Evolutionary conservation across 495 filamentous ascomycete genomes (phyloP), one percentile per base, ranked within the genome.

Genomic region (Lophium mytilinum): DNA sequence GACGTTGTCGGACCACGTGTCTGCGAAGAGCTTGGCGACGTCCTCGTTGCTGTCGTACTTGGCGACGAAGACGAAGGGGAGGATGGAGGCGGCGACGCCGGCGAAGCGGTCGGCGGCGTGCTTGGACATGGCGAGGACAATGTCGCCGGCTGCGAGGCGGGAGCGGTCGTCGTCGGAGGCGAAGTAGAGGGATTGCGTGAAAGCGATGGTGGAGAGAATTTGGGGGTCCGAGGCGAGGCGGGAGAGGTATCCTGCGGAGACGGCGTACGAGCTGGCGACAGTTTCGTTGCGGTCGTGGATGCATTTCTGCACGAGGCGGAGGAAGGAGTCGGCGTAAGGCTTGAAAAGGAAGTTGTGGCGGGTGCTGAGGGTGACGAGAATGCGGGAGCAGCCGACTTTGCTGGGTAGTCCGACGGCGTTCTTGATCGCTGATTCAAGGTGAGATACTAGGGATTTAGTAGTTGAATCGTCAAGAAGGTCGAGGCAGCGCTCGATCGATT

Each of bases 251-350:
- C 92, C 93, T 37, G 88, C 79, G 9, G 90, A 84, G 57, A 84
- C 81, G 4, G 90, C 91, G 69, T 96, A 98, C 5, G 83, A 87
- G 47, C 83, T 83, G 65, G 82, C 87, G 37, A 96, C 88, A 1
- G 93, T 90, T 60, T 95, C 89, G 62, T 96, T 98, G 30, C 86
- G 83, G 67, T 96, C 93, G 10, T 92, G 78, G 10, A 93, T 79
- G 43, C 89, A 81, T 66, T 87, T 90, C 61, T 85, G 79, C 50
- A 95, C 76, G 11, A 86, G 71, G 61, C 85, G 83, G 33, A 96
- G 78, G 63, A 96, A 89, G 18, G 78, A 69, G 62, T 90, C 84
- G 14, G 87, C 85, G 70, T 91, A 84, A 0, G 88, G 85, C 19
- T 77, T 80, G 72, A 95, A 87, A 40, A 89, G 71, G 39, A 84